phyloP scores from a whole-genome alignment of 805 yeast species.

The Candida wancherniae region DNA sequence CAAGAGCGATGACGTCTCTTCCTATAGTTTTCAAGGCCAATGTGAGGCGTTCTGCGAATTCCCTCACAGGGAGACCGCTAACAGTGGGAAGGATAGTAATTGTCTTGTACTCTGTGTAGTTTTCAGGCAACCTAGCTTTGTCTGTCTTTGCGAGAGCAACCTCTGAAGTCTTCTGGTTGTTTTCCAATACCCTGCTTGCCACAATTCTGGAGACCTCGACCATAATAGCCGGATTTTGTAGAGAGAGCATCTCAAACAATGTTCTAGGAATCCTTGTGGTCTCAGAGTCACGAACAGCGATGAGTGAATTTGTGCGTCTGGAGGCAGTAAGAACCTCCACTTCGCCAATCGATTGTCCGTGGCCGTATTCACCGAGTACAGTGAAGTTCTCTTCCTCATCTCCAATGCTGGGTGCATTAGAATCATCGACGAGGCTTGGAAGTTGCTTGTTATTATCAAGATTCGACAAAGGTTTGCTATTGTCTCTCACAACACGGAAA shows the following conservation, averaged over 20 bases:
- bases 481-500: slow-evolving; percentile 53
- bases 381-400: slow-evolving; percentile 22
- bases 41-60: slow-evolving; percentile 72
- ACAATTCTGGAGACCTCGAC: slow-evolving; percentile 84
- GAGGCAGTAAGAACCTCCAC: slow-evolving; percentile 86
- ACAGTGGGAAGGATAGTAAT: slow-evolving; percentile 79
- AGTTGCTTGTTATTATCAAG: slow-evolving; percentile 7
- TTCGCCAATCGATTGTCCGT: slow-evolving; percentile 93
- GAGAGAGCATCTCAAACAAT: slow-evolving; percentile 76
- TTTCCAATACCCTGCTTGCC: slow-evolving; percentile 49
- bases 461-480: slow-evolving; percentile 10
- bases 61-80: slow-evolving; percentile 77
- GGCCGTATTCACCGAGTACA: slow-evolving; percentile 76
- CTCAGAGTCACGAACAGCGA: slow-evolving; percentile 91
- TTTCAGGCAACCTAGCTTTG: slow-evolving; percentile 27
- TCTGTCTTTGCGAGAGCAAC: slow-evolving; percentile 24
- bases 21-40: slow-evolving; percentile 71
- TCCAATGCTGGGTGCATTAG: slow-evolving; percentile 8
- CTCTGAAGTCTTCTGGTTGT: slow-evolving; percentile 8
- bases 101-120: slow-evolving; percentile 61
- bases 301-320: slow-evolving; percentile 60
- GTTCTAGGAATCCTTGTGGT: slow-evolving; percentile 89
- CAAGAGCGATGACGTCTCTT: slow-evolving; percentile 68
- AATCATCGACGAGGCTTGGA: slow-evolving; percentile 19
- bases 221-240: slow-evolving; percentile 85